A percentile compares a stretch with the other conserved stretches of the same genome.
Evolutionary conservation across 495 filamentous ascomycete genomes (phyloP).

Genomic region (Penicillium coprophilum): DNA sequence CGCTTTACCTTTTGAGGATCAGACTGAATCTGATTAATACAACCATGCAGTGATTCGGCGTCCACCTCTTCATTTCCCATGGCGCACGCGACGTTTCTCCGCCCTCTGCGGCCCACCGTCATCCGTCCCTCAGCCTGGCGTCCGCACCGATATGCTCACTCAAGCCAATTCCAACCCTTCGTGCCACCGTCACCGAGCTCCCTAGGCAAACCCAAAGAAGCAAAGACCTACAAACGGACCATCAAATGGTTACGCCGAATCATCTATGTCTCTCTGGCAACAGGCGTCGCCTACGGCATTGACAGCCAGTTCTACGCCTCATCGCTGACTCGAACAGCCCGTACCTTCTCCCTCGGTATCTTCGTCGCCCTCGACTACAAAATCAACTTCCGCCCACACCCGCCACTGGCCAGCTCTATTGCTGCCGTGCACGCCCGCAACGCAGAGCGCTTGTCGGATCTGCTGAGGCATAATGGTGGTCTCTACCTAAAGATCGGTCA

Average conservation of each 20-base stretch:
- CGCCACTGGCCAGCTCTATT: conserved; percentile 65
- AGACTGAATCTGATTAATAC: background rate
- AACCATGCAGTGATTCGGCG: conserved; percentile 17
- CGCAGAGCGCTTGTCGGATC: conserved; percentile 74
- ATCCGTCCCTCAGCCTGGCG: conserved; percentile 14
- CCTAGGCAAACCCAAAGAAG: conserved; percentile 69
- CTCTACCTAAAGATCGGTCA: conserved; percentile 97
- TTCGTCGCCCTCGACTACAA: conserved; percentile 91
- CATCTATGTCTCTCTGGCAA: conserved; percentile 57
- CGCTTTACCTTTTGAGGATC: background rate
- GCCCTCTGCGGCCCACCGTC: conserved; percentile 25
- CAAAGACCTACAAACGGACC: conserved; percentile 62
- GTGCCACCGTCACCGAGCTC: conserved; percentile 75
- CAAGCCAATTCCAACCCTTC: conserved; percentile 62
- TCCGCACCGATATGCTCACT: conserved; percentile 26
- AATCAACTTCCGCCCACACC: conserved; percentile 84
- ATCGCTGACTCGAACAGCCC: conserved; percentile 72
- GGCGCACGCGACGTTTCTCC: conserved; percentile 31
- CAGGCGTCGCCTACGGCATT: conserved; percentile 60
- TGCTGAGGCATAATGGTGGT: conserved; percentile 83
- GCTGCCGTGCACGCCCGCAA: conserved; percentile 73
- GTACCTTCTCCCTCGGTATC: conserved; percentile 77
- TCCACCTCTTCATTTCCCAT: conserved; percentile 14
- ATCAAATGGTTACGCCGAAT: conserved; percentile 76
- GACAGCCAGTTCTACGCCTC: conserved; percentile 77